Evolutionary conservation across 2,329 filamentous ascomycete species (phyloP).

Genomic region (Gaeumannomyces sp.): DNA sequence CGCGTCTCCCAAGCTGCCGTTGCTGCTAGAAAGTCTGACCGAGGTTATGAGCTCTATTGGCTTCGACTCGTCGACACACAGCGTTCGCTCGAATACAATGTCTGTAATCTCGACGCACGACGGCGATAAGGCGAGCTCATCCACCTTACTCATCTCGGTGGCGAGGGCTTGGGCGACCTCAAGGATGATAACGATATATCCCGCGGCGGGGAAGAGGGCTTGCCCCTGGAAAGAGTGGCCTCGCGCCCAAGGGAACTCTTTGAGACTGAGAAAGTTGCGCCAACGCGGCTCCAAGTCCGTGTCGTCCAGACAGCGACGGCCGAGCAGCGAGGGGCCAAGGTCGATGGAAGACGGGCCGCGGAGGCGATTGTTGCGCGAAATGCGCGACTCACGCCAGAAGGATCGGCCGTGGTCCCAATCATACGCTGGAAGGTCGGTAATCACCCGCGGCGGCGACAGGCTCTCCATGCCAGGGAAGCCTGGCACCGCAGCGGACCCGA

Average conservation of each 20-base stretch:
- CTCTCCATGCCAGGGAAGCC: no score
- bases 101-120: neutral
- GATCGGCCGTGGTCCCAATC: constrained; percentile 35
- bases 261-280: constrained; percentile 18
- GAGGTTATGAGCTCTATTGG: constrained; percentile 3
- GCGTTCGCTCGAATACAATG: constrained; percentile 1
- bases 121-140: no score
- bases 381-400: constrained; percentile 12
- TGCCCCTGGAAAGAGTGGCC: constrained; percentile 30
- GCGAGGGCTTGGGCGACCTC: constrained; percentile 4
- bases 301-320: constrained; percentile 4
- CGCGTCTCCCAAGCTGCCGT: no score
- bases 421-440: constrained; percentile 40
- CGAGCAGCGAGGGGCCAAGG: constrained; percentile 11
- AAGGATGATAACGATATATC: constrained; percentile 2
- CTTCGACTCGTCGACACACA: neutral
- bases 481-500: constrained; percentile 5
- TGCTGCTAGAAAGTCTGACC: neutral
- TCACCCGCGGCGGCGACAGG: no score
- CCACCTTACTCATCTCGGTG: neutral
- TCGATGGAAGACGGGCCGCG: no score
- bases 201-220: constrained; percentile 29
- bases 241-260: constrained; percentile 30
- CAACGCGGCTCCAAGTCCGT: constrained; percentile 22
- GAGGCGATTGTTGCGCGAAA: constrained; percentile 4